Percentiles rank a stretch among this genome's conserved stretches.
phyloP scores from a whole-genome alignment of 495 filamentous ascomycete genomes.

The Extremus antarcticus region DNA sequence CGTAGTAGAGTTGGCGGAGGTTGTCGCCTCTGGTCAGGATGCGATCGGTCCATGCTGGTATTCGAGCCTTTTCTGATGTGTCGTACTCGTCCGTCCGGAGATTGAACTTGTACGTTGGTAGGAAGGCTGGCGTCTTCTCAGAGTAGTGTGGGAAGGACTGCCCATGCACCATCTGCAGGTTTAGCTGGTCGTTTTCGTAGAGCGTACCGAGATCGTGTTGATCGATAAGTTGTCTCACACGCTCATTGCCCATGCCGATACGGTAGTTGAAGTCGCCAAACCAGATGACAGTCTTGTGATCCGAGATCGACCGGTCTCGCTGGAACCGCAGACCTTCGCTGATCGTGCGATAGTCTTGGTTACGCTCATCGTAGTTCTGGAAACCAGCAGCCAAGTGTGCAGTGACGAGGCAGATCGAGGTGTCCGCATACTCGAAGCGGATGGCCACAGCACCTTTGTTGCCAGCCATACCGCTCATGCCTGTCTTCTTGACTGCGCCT shows the following conservation, averaged over 20 bases:
- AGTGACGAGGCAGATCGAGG: conserved; percentile 87
- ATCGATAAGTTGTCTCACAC: conserved; percentile 60
- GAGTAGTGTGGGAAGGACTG: conserved; percentile 83
- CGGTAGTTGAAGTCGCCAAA: conserved; percentile 98
- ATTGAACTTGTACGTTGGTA: conserved; percentile 94
- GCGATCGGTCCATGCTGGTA: conserved; percentile 95
- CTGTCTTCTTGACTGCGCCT: conserved; percentile 92
- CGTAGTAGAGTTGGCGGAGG: conserved; percentile 71
- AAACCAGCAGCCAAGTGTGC: conserved; percentile 96
- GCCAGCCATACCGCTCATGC: conserved; percentile 91
- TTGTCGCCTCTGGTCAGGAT: conserved; percentile 76
- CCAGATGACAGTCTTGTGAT: conserved; percentile 95
- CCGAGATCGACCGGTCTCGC: conserved; percentile 74
- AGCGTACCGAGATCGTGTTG: conserved; percentile 62
- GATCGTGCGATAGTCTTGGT: conserved; percentile 86
- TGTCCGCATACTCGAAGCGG: conserved; percentile 88
- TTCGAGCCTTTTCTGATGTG: conserved; percentile 86
- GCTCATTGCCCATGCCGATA: conserved; percentile 74
- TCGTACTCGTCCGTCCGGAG: conserved; percentile 80
- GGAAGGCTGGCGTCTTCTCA: conserved; percentile 71
- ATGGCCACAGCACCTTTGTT: conserved; percentile 98
- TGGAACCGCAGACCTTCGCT: conserved; percentile 80
- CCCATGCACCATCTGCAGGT: conserved; percentile 91
- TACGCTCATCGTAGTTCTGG: conserved; percentile 92
- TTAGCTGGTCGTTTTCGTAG: conserved; percentile 92